Evolutionary conservation across 1,284 basidiomycete genomes (phyloP), one percentile per base, ranked within the genome.

Genomic region (Laetiporus sulphureus): DNA sequence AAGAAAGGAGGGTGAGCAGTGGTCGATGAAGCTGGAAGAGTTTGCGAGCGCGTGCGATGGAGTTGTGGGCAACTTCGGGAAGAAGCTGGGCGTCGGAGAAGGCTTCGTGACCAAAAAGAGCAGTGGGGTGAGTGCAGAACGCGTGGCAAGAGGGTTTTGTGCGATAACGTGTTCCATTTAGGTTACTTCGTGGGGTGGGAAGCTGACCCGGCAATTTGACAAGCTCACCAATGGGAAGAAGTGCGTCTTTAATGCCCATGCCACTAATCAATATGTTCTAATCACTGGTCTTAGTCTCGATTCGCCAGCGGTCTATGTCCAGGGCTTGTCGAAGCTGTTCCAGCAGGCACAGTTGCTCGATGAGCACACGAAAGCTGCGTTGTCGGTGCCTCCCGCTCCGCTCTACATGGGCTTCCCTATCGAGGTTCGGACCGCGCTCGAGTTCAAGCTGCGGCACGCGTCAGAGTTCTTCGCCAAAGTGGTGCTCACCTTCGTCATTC

Each of bases 381-480:
- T 77, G 41, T 68, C 75, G 43, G 69, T 79, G 48, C 83, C 74
- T 13, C 61, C 75, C 33, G 80, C 79, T n/a, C 77, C 72, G 40
- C 71, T 77, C 35, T 94, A 94, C 59, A 72, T 74, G 22, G 73
- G 76, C 8, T 76, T 95, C 47, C 74, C 86, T 5, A 42, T 63
- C 25, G 79, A 86, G 44, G 59, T 84, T 42, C 81, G 82, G 44
- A 55, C 59, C 24, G 72, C 74, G 10, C 75, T 91, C 41, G 90
- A 95, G 58, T 66, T 72, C 48, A 84, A 83, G 55, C 72, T 98
- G 41, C 80, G 75, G 53, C 79, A 85, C 44, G 73, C 79, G 5
- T 91, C 90, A 13, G 91, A 97, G 54, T 98, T 98, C 63, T 91
- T 96, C 51, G 85, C 85, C 5, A 84, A 75, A 32, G 91, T 96